A percentile compares a stretch with the other conserved stretches of the same genome.
These are phyloP conservation scores for Geotrichum reessii DNA, from an alignment of 1,139 yeast genomes.

Conservation along the genomic window DNA sequence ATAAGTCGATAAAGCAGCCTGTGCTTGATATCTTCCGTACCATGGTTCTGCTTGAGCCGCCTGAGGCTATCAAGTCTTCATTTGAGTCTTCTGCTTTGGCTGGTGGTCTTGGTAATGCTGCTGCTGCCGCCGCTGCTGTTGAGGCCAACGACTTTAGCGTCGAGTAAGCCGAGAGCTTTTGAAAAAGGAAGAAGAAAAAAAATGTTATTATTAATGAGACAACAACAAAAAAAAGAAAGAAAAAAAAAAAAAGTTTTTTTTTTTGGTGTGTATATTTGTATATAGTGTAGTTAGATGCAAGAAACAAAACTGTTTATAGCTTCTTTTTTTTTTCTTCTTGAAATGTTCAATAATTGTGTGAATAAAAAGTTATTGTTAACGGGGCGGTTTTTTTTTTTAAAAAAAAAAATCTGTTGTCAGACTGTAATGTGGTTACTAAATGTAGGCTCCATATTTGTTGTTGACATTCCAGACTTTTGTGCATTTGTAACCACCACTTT, in stretches of 20 bases:
- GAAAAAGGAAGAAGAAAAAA: not conserved
- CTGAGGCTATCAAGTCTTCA: slow-evolving; percentile 68
- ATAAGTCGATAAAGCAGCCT: slow-evolving; percentile 75
- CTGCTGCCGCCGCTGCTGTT: slow-evolving; percentile 24
- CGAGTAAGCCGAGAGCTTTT: slow-evolving; percentile 22
- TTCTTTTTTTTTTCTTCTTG: not conserved
- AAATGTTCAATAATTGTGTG: too few relatives aligned
- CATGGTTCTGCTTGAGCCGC: slow-evolving; percentile 88
- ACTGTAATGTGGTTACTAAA: too few relatives aligned
- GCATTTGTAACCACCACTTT: too few relatives aligned
- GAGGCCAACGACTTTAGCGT: slow-evolving; percentile 27
- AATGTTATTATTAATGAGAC: not conserved
- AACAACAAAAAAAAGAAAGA: not conserved
- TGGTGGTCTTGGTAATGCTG: slow-evolving; percentile 17
- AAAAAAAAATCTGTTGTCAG: too few relatives aligned
- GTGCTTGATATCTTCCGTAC: slow-evolving; percentile 76
- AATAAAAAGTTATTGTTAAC: too few relatives aligned
- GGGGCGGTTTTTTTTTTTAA: too few relatives aligned
- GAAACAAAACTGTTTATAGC: not conserved
- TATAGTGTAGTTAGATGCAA: not conserved
- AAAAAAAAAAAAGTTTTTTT: not conserved
- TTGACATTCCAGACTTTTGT: too few relatives aligned
- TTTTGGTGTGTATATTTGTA: not conserved
- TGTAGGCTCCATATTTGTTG: too few relatives aligned
- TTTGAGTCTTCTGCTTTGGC: slow-evolving; percentile 43